Evolutionary conservation across 768 basidiomycete genomes (phyloP).

Genomic region (Rhizopogon vesiculosus): DNA sequence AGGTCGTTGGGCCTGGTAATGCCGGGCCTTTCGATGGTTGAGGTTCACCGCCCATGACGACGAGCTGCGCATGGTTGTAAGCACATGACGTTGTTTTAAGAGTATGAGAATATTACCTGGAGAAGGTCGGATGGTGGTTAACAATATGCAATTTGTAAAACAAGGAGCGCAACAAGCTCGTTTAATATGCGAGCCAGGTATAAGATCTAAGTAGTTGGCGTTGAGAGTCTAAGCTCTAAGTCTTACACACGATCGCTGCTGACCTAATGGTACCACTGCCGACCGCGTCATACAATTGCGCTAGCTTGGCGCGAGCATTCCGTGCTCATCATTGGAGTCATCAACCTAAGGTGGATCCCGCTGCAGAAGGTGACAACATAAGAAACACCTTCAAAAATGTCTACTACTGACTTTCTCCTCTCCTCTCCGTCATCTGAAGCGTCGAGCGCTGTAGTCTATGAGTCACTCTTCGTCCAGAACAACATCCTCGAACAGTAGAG

Average conservation of each 20-base stretch:
- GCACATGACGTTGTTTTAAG: background rate
- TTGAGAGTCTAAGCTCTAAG: no score
- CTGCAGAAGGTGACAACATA: background rate
- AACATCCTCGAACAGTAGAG: background rate
- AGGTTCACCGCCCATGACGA: background rate
- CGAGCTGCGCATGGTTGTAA: background rate
- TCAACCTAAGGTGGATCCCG: no score
- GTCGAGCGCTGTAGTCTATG: background rate
- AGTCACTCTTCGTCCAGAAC: background rate
- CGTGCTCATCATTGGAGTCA: no score
- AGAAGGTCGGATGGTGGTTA: no score
- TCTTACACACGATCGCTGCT: no score
- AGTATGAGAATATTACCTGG: background rate
- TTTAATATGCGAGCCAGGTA: no score
- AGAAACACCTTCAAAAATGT: background rate
- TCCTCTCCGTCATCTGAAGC: background rate
- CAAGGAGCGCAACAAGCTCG: no score
- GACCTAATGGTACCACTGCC: no score
- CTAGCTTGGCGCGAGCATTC: no score
- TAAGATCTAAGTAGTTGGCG: no score
- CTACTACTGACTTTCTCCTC: background rate
- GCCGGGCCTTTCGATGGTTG: background rate
- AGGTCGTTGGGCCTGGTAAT: slow-evolving; percentile 1
- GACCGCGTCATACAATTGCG: no score
- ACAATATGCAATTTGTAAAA: no score